Evolutionary conservation across 257 asterid genomes (phyloP), one percentile per base, ranked within the genome.

Genomic region (Nicotiana knightiana): DNA sequence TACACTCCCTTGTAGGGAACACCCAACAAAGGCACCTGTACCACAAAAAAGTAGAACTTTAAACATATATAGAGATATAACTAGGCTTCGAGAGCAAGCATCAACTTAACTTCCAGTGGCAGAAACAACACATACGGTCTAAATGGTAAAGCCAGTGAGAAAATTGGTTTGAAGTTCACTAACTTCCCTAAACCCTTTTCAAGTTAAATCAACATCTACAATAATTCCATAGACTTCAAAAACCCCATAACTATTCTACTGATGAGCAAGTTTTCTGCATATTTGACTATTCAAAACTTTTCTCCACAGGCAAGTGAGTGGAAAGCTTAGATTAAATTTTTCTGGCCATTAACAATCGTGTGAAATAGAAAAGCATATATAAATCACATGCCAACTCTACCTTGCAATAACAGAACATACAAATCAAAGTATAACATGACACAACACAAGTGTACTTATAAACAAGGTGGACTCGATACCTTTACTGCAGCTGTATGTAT

Each of bases 21-120:
- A 92, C 87, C 99, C 99, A 57, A 96, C 89, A 78, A 93, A 96
- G 65, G 98, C 99, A 92, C 99, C 99, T 96, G 88, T 82, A 86
- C 77, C 54, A 53, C 58, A 79, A 71, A 10, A n/a, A 9, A 16
- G 17, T 76, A 37, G 37, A 30, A 51, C 46, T 54, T 66, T 66
- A 43, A 30, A 84, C 55, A 30, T 17, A 70, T 37, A 75, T n/a
- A 12, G 48, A 30, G 53, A 75, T 51, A 9, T 16, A 28, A 75
- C 61, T 26, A 51, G 3, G 80, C 15, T 0, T 51, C 5, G 16
- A 51, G 24, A 46, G 46, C 28, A 15, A 75, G 63, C 46, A 71
- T 43, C 24, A 15, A 51, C 79, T 73, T 51, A 32, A 73, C 62
- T 26, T 73, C 63, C 63, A 5, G 78, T 12, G n/a, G 12, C 6